Conservation (phyloP, 768 basidiomycete genomes). For the Exsudoporus frostii region DNA sequence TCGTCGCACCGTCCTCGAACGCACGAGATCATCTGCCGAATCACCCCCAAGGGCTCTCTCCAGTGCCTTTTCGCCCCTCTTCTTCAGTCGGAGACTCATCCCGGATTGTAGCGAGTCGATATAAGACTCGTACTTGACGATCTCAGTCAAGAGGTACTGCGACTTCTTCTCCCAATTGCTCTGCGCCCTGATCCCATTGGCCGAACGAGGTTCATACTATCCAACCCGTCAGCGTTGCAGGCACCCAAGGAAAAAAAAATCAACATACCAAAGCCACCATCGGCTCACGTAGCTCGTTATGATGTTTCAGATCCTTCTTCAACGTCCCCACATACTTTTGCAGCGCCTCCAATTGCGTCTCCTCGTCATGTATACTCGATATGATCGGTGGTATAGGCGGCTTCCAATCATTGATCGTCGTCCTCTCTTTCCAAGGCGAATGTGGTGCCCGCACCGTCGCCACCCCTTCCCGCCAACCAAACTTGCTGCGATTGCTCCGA, state of each 20-base stretch:
- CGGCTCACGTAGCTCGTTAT: constrained; percentile 79
- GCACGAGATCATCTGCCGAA: constrained; percentile 29
- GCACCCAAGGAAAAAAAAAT: no score
- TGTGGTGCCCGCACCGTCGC: constrained; percentile 60
- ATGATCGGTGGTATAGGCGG: constrained; percentile 82
- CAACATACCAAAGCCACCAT: constrained; percentile 70
- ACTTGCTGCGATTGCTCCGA: constrained; percentile 70
- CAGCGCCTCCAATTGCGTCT: constrained; percentile 86
- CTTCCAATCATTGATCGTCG: constrained; percentile 91
- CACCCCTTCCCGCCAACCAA: constrained; percentile 66
- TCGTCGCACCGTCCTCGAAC: constrained; percentile 35
- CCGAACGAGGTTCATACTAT: constrained; percentile 71
- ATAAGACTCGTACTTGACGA: constrained; percentile 94
- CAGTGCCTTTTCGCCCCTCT: constrained; percentile 83
- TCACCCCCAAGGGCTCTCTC: constrained; percentile 51
- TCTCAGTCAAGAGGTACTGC: constrained; percentile 84
- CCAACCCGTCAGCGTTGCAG: no score
- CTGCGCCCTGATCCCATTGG: constrained; percentile 71
- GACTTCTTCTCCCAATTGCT: constrained; percentile 94
- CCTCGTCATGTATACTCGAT: constrained; percentile 85
- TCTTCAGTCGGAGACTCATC: constrained; percentile 82
- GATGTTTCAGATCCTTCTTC: constrained; percentile 75
- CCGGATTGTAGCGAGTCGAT: constrained; percentile 84
- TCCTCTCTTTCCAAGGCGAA: constrained; percentile 76
- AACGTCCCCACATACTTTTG: constrained; percentile 74